Evolutionary conservation across 2,329 filamentous ascomycete genomes (phyloP).

Genomic region (Trichoderma aggressivum): DNA sequence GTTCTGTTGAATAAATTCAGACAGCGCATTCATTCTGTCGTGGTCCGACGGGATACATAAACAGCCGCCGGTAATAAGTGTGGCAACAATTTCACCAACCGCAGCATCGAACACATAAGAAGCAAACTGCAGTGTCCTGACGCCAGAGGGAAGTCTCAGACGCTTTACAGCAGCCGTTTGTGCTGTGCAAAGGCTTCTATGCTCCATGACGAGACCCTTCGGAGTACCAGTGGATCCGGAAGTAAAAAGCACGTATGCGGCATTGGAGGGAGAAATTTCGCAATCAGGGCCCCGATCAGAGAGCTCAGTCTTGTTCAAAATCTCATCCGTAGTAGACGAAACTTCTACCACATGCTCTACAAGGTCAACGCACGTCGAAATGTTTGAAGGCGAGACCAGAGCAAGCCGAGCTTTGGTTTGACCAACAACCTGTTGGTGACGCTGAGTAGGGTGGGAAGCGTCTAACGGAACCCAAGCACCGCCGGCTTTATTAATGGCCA

Average conservation of each 20-base stretch:
- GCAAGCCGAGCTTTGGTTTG: constrained; percentile 9
- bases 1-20: constrained; percentile 5
- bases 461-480: constrained; percentile 15
- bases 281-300: background rate
- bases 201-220: constrained; percentile 16
- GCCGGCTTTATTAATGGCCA: constrained; percentile 15
- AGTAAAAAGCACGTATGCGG: constrained; percentile 13
- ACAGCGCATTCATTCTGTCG: constrained; percentile 16
- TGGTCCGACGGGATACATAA: constrained; percentile 12
- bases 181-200: constrained; percentile 11
- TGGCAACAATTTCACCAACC: constrained; percentile 12
- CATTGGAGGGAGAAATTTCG: constrained; percentile 1
- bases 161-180: background rate
- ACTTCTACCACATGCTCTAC: background rate
- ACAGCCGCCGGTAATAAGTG: constrained; percentile 9
- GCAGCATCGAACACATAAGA: constrained; percentile 17
- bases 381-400: background rate
- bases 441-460: constrained; percentile 4
- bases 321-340: background rate
- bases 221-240: constrained; percentile 11
- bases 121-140: constrained; percentile 9
- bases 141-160: background rate
- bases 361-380: background rate
- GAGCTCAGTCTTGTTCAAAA: background rate
- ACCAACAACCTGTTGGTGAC: constrained; percentile 5